Base-by-base conservation (phyloP, 1,284 basidiomycete genomes). In the Anthracocystis panici-leucophaei region DNA sequence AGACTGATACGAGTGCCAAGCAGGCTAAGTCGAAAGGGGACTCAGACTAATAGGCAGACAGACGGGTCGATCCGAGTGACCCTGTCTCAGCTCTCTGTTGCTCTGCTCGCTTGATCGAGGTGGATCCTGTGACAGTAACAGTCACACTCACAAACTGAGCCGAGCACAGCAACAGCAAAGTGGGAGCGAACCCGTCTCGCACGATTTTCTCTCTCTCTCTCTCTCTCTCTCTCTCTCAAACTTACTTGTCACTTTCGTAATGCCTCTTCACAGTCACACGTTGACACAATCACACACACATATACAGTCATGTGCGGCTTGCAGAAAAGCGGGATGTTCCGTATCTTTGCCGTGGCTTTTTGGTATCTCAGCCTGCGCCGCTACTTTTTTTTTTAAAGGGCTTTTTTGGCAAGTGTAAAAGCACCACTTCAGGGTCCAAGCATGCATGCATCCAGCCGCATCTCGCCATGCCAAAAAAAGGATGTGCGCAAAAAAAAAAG, bases 401-500 rank as follows among this genome's bases (percentile, higher is more conserved):
- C 45, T 46, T 49, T 49, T 33, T 18, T n/a, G n/a, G 41, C 41
- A 27, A 27, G 11, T 44, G 20, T 46, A n/a, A 12, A 18, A 31
- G 48, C 29, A 9, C 25, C 16, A 49, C 18, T 31, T 38, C 48
- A 49, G 48, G 48, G 48, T 49, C 48, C 48, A 49, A 31, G 48
- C 48, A 49, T 49, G 29, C 48, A 49, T 9, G 27, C 46, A 48
- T 25, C 23, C 41, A 42, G 20, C 14, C 45, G 45, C 45, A 46
- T 46, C 45, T 14, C 45, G 27, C 14, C 23, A 46, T 18, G 9
- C 41, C 12, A 41, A 8, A 16, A 12, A 38, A 38, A 38, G 35
- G 40, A 5, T 14, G 38, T 11, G 12, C 38, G 12, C 5, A 40
- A 40, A 5, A 3, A 27, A 33, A 49, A 49, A 49, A 5, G 48